phyloP scores from a whole-genome alignment of 768 basidiomycete genomes.

The Boletus pseudopeckii region DNA sequence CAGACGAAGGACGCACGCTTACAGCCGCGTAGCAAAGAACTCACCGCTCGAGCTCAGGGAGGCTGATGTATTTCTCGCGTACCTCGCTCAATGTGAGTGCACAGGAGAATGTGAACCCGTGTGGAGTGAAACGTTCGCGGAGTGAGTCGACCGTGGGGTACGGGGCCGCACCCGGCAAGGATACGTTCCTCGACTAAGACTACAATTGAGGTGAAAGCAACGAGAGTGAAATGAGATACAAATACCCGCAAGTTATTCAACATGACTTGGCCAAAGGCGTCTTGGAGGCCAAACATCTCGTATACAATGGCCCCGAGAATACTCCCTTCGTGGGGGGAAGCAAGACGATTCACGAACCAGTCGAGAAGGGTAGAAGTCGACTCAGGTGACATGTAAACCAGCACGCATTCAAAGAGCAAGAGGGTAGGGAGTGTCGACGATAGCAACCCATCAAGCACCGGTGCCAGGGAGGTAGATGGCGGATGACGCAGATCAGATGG shows the following conservation, averaged over 20 bases:
- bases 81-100: slow-evolving; percentile 32
- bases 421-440: slow-evolving; percentile 69
- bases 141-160: slow-evolving; percentile 58
- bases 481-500: slow-evolving; percentile 72
- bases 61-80: slow-evolving; percentile 31
- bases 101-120: slow-evolving; percentile 43
- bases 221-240: slow-evolving; percentile 1
- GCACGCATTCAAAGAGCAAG: slow-evolving; percentile 88
- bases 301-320: slow-evolving; percentile 68
- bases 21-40: slow-evolving; percentile 1
- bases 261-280: slow-evolving; percentile 92
- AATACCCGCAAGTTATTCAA: slow-evolving; percentile 74
- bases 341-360: slow-evolving; percentile 71
- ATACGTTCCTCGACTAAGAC: slow-evolving; percentile 62
- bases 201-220: not conserved
- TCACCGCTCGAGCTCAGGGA: slow-evolving; percentile 53
- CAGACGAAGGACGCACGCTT: not conserved
- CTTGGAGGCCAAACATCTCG: slow-evolving; percentile 83
- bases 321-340: slow-evolving; percentile 4
- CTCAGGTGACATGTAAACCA: slow-evolving; percentile 76
- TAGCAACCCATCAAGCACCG: slow-evolving; percentile 39
- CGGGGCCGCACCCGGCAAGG: slow-evolving; percentile 67
- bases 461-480: slow-evolving; percentile 46
- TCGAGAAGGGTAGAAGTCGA: slow-evolving; percentile 56
- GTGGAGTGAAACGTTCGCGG: slow-evolving; percentile 49